phyloP scores from a whole-genome alignment of 192 early-diverging fungal species.

The Backusella sp. region DNA sequence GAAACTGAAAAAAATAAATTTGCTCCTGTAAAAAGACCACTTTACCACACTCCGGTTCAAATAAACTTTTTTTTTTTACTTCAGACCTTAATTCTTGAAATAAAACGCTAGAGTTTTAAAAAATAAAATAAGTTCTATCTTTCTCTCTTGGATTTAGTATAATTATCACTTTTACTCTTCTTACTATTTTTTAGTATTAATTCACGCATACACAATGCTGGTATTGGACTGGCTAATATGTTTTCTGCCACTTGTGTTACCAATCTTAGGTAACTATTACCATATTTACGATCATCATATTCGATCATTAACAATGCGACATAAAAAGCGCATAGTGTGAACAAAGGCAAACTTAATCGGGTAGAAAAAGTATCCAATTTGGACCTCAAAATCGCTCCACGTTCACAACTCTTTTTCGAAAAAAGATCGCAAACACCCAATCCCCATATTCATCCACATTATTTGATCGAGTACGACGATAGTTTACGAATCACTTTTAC shows the following conservation, averaged over 20 bases:
- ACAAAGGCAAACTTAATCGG: background rate
- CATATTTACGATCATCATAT: background rate
- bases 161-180: background rate
- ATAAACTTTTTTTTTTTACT: background rate
- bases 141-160: background rate
- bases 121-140: background rate
- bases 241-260: background rate
- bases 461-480: constrained; percentile 39
- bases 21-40: background rate
- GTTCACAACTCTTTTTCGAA: constrained; percentile 16
- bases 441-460: constrained; percentile 1
- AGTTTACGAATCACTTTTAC: constrained; percentile 53
- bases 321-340: background rate
- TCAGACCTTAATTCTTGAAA: background rate
- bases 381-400: constrained; percentile 18
- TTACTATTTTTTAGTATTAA: background rate
- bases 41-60: background rate
- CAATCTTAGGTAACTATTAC: background rate
- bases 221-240: background rate
- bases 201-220: background rate
- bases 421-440: constrained; percentile 13
- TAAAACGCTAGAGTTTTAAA: background rate
- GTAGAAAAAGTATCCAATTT: constrained; percentile 13
- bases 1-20: background rate
- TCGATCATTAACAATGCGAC: background rate